Evolutionary conservation across 768 basidiomycete species (phyloP), one percentile per base, ranked within the genome.

Genomic region (Boletus reticuloceps): DNA sequence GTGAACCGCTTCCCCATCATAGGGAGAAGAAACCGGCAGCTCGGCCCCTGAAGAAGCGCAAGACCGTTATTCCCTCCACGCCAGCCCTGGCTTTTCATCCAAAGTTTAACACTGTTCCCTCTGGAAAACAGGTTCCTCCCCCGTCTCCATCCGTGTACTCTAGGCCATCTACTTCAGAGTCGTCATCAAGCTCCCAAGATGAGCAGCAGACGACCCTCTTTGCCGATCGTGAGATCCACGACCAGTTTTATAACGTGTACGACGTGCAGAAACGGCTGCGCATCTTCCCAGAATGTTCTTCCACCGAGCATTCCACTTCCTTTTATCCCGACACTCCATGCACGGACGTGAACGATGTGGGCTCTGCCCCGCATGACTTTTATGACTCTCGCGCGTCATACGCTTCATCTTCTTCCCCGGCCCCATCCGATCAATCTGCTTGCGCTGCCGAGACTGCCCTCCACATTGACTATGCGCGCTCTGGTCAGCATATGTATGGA

Each of bases 321-420:
- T 48, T 55, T 46, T 59, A 58, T 58, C 38, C 54, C 45, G 39
- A 46, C 39, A 53, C 54, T 5, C 43, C 66, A 6, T 58, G 37
- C 50, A 43, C 56, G 38, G 65, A 67, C 27, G 41, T 42, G 48
- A 53, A 46, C 34, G 59, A 63, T 32, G 49, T 50, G 50, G 29
- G 25, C 32, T 49, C 65, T n/a, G 52, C 29, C 17, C 43, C 54
- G 36, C 27, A 27, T 9, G 68, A 69, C 3, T 29, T 52, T 25
- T 41, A 58, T 55, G 64, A 67, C 56, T 69, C 67, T 20, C 58
- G 64, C 4, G 49, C 34, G 41, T 61, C 62, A 9, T 31, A 52
- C 36, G 55, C 62, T 13, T 63, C 67, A 19, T 64, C 67, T 25
- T 61, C 67, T 31, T 69, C 64, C 17, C 59, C 68, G 13, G 57